Base-by-base conservation (phyloP, 1,284 basidiomycete species). In the Heliocybe sulcata region DNA sequence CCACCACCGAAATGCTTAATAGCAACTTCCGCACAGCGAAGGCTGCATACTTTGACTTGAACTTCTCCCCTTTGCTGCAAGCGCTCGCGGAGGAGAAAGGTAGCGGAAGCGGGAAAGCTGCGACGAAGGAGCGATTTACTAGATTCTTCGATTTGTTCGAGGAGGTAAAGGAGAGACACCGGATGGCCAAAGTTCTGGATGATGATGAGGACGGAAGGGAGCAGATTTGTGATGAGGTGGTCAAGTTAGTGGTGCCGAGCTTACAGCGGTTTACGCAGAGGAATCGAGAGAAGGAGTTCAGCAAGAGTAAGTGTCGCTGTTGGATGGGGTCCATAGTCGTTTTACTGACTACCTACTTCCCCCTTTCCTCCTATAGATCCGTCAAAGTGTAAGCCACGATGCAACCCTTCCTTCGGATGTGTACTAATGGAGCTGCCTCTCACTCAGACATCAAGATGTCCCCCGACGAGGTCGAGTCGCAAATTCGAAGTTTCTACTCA, bases 41-140 rank as follows among this genome's bases (percentile, higher is more conserved):
- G 67, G 87, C 88, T 9, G 84, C 76, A 1, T 92, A 92, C 68
- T 90, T 90, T 58, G 87, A 91, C 57, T 76, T 85, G 20, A 91
- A 90, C 67, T 89, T 87, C 66, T 82, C 84, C 2, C 83, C 86
- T 6, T 71, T 92, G 45, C 80, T 91, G 72, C 84, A 87, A 61
- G 71, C 81, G 2, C 72, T 92, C 53, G 77, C 78, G 26, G 88
- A 91, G 53, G 84, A 83, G 56, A 82, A 81, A 59, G 65, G 68
- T 1, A 76, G 75, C 4, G 66, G 73, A 19, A 63, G 59, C 11
- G 67, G 69, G 29, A 83, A 81, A 65, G 75, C 77, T 1, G 81
- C 79, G 8, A 80, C 80, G 33, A 91, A 92, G 70, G 90, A 91
- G 69, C 88, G 85, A 68, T 87, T 89, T 64, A 88, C 81, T 35